A percentile compares a stretch with the other conserved stretches of the same genome.
These are phyloP conservation scores for Moesziomyces aphidis DNA, from an alignment of 1,284 basidiomycete genomes.

Conservation along the genomic window DNA sequence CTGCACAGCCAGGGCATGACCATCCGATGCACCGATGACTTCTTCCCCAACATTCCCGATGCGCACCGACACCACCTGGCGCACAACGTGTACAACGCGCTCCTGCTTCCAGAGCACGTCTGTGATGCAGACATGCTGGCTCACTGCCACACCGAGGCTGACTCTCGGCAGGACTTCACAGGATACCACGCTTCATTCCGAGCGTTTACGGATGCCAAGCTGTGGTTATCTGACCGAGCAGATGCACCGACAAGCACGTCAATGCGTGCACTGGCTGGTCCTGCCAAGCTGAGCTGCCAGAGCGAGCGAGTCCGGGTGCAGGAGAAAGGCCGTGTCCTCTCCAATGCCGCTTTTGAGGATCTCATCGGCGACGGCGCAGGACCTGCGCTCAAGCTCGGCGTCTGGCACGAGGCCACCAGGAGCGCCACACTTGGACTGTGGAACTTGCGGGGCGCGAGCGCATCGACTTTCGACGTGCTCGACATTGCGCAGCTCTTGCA, in stretches of 20 bases:
- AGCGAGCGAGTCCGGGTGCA: slow-evolving; percentile 4
- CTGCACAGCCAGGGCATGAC: slow-evolving; percentile 25
- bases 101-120: slow-evolving; percentile 47
- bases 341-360: slow-evolving; percentile 16
- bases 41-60: slow-evolving; percentile 55
- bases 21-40: slow-evolving; percentile 54
- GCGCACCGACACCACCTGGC: slow-evolving; percentile 63
- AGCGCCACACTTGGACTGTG: slow-evolving; percentile 27
- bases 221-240: slow-evolving; percentile 36
- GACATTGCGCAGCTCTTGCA: slow-evolving; percentile 1
- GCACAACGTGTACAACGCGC: slow-evolving; percentile 47
- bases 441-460: slow-evolving; percentile 21
- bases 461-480: slow-evolving; percentile 16
- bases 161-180: slow-evolving; percentile 24
- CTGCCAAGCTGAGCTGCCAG: slow-evolving; percentile 4
- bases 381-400: slow-evolving; percentile 28
- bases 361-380: slow-evolving; percentile 17
- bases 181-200: slow-evolving; percentile 57
- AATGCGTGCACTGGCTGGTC: slow-evolving; percentile 15
- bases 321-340: slow-evolving; percentile 9
- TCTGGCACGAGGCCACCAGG: slow-evolving; percentile 14
- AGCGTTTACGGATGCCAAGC: slow-evolving; percentile 48
- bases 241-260: slow-evolving; percentile 14
- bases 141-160: slow-evolving; percentile 14
- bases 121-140: slow-evolving; percentile 65